Evolutionary conservation across 1,139 yeast genomes (phyloP).

Genomic region (Zygosaccharomyces sapae): DNA sequence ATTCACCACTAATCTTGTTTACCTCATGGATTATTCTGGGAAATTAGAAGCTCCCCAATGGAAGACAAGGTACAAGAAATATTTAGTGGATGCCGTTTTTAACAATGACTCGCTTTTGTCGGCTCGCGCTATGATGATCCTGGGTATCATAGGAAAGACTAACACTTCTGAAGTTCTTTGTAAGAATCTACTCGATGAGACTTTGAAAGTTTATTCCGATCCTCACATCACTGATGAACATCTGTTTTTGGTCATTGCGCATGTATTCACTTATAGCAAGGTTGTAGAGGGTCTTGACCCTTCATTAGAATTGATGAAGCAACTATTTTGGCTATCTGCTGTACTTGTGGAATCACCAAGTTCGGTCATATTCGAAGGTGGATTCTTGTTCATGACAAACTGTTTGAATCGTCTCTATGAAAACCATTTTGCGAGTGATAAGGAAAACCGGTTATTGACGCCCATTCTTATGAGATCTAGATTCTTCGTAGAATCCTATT

Average conservation of each 20-base stretch:
- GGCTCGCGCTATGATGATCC: constrained; percentile 64
- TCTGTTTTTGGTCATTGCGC: constrained; percentile 38
- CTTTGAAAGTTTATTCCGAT: constrained; percentile 40
- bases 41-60: constrained; percentile 50
- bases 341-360: constrained; percentile 40
- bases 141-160: constrained; percentile 63
- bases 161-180: constrained; percentile 64
- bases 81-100: constrained; percentile 64
- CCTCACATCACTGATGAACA: constrained; percentile 35
- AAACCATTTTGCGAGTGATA: constrained; percentile 22
- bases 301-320: constrained; percentile 51
- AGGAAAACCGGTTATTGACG: constrained; percentile 8
- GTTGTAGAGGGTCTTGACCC: constrained; percentile 60
- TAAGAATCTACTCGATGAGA: constrained; percentile 29
- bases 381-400: constrained; percentile 43
- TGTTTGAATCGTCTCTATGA: constrained; percentile 34
- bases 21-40: constrained; percentile 54
- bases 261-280: constrained; percentile 50
- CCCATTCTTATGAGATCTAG: constrained; percentile 30
- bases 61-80: constrained; percentile 67
- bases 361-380: constrained; percentile 53
- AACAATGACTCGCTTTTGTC: constrained; percentile 61
- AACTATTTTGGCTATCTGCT: constrained; percentile 64
- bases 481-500: constrained; percentile 40
- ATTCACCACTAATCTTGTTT: constrained; percentile 58